A percentile compares a stretch with the other conserved stretches of the same genome.
Evolutionary conservation across 75 land plant genomes (phyloP).

Genomic region (Sequoiadendron giganteum): DNA sequence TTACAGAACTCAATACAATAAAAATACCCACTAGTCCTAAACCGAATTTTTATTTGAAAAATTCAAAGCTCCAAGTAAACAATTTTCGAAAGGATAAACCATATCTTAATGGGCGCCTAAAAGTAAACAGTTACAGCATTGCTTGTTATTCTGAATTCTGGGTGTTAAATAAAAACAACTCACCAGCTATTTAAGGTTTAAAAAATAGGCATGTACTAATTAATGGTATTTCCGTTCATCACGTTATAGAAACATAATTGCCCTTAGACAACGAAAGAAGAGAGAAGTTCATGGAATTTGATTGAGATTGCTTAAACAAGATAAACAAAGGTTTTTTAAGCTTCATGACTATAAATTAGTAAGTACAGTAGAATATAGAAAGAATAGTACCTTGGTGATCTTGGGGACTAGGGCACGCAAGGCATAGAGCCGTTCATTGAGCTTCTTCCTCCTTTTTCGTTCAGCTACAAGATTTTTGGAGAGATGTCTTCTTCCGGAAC

Average conservation of each 20-base stretch:
- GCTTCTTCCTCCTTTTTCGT: constrained; percentile 89
- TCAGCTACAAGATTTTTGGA: constrained; percentile 91
- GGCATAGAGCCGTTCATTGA: constrained; percentile 69
- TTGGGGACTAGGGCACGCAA: constrained; percentile 87
- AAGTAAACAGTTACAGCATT: too few species aligned
- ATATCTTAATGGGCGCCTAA: too few species aligned
- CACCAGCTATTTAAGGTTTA: too few species aligned
- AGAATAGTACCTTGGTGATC: constrained; percentile 71
- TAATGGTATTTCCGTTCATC: neutral
- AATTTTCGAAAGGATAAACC: neutral
- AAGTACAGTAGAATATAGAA: neutral
- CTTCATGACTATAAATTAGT: neutral
- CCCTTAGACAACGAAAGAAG: neutral
- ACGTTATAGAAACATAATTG: neutral
- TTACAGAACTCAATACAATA: too few species aligned
- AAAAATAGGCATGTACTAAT: too few species aligned
- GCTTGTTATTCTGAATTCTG: too few species aligned
- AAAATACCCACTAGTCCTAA: neutral
- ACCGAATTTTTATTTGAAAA: too few species aligned
- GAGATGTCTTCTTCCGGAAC: constrained; percentile 58
- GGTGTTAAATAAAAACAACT: too few species aligned
- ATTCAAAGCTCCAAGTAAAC: neutral
- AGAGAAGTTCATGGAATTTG: too few species aligned
- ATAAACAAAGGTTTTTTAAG: neutral
- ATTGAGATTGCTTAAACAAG: neutral